Evolutionary conservation across 2,329 filamentous ascomycete species (phyloP).

Genomic region (Colletotrichum ledebouriae): DNA sequence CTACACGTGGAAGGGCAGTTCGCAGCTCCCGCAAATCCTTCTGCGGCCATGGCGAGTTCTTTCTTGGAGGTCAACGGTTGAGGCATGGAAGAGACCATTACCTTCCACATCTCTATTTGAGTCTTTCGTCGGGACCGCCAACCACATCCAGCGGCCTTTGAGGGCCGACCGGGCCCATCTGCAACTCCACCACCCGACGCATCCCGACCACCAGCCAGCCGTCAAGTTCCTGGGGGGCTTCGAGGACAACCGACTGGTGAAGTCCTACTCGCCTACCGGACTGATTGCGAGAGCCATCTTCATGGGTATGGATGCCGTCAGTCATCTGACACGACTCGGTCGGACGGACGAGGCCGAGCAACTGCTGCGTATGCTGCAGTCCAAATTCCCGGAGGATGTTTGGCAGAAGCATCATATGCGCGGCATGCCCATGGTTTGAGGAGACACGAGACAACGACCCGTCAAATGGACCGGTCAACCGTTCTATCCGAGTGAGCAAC

Average conservation of each 20-base stretch:
- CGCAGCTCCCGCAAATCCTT: conserved; percentile 54
- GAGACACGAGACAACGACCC: no score
- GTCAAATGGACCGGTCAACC: no score
- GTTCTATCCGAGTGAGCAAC: no score
- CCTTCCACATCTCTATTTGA: conserved; percentile 66
- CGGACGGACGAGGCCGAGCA: conserved; percentile 56
- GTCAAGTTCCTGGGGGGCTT: conserved; percentile 58
- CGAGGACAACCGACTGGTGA: conserved; percentile 29
- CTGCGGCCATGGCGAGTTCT: conserved; percentile 61
- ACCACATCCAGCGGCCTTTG: conserved; percentile 54
- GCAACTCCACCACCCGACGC: conserved; percentile 66
- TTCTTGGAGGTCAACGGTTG: conserved; percentile 66
- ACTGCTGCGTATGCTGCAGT: conserved; percentile 54
- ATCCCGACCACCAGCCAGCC: conserved; percentile 62
- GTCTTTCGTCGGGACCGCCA: conserved; percentile 62
- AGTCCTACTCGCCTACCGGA: not conserved
- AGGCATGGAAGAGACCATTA: conserved; percentile 59
- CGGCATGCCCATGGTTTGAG: not conserved
- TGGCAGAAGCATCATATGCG: conserved; percentile 12
- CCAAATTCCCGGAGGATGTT: conserved; percentile 49
- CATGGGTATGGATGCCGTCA: conserved; percentile 57
- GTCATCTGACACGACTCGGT: conserved; percentile 58
- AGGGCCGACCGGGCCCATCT: conserved; percentile 66
- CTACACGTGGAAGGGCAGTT: conserved; percentile 54
- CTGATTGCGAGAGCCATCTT: conserved; percentile 34